phyloP scores from a whole-genome alignment of 108 stramenopile species.

The Aurantiochytrium sp. region DNA sequence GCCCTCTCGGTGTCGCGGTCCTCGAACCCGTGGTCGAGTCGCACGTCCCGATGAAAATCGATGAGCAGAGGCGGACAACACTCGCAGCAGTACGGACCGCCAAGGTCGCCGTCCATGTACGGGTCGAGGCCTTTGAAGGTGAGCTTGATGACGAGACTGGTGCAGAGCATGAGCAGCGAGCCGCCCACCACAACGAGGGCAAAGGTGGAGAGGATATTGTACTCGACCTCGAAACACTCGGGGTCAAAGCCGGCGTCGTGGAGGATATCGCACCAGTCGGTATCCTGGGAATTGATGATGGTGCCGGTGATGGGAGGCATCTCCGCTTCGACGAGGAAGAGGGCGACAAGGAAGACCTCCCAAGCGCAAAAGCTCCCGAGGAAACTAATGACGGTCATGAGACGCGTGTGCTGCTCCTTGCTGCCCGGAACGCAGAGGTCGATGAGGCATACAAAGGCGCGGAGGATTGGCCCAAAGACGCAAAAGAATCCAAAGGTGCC shows the following conservation, averaged over 20 bases:
- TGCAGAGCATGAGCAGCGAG: not conserved
- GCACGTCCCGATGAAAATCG: not conserved
- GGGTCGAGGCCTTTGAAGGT: conserved; percentile 2
- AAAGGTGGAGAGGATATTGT: not conserved
- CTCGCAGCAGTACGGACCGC: conserved; percentile 19
- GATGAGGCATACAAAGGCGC: conserved; percentile 49
- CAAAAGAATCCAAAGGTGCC: conserved; percentile 66
- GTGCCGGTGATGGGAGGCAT: conserved; percentile 76
- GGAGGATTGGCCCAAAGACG: conserved; percentile 49
- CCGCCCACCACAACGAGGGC: not conserved
- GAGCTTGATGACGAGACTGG: not conserved
- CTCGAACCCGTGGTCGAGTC: not conserved
- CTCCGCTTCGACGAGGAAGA: conserved; percentile 68
- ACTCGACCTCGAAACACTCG: conserved; percentile 38
- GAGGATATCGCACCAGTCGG: not conserved
- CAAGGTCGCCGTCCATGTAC: not conserved
- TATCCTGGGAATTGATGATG: conserved; percentile 47
- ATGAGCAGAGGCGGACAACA: not conserved
- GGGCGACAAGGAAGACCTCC: conserved; percentile 73
- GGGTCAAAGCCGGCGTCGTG: not conserved
- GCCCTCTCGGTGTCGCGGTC: not conserved
- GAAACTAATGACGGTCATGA: conserved; percentile 57
- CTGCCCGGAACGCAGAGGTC: conserved; percentile 45
- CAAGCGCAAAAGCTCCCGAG: conserved; percentile 76
- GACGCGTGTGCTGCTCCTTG: conserved; percentile 31